These are phyloP conservation scores for Zygosaccharomyces lentus DNA, from an alignment of 805 yeast genomes.

Conservation along the genomic window DNA sequence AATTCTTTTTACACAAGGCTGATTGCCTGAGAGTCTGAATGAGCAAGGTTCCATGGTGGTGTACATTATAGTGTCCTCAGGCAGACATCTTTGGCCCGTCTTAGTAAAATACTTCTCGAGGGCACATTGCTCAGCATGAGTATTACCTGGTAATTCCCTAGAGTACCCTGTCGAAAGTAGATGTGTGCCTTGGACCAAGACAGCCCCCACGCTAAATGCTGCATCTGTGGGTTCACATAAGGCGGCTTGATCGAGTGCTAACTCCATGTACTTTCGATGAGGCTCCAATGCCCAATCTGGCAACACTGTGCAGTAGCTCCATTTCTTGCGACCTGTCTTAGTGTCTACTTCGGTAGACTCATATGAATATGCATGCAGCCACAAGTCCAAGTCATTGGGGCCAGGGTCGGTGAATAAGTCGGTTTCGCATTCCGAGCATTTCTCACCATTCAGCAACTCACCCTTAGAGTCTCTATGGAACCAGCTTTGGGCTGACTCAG, in stretches of 20 bases:
- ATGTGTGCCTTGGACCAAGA: constrained; percentile 58
- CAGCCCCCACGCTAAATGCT: constrained; percentile 94
- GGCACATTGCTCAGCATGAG: constrained; percentile 97
- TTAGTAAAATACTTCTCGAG: constrained; percentile 60
- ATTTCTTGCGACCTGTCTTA: constrained; percentile 36
- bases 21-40: constrained; percentile 78
- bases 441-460: constrained; percentile 55
- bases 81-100: constrained; percentile 42
- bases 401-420: constrained; percentile 85
- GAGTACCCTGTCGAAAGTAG: constrained; percentile 82
- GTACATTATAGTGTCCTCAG: constrained; percentile 74
- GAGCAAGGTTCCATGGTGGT: constrained; percentile 99
- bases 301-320: constrained; percentile 71
- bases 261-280: constrained; percentile 59
- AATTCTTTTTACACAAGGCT: constrained; percentile 82
- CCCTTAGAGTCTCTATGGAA: constrained; percentile 55
- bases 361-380: constrained; percentile 88
- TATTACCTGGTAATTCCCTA: constrained; percentile 87
- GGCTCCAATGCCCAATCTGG: constrained; percentile 79
- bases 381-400: constrained; percentile 76
- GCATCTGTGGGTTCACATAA: constrained; percentile 79
- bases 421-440: constrained; percentile 63
- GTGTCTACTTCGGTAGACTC: constrained; percentile 44
- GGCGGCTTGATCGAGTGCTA: constrained; percentile 73
- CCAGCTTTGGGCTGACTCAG: constrained; percentile 65